Evolutionary conservation across 495 filamentous ascomycete genomes (phyloP).

Genomic region (Podospora bellae-mahoneyi): DNA sequence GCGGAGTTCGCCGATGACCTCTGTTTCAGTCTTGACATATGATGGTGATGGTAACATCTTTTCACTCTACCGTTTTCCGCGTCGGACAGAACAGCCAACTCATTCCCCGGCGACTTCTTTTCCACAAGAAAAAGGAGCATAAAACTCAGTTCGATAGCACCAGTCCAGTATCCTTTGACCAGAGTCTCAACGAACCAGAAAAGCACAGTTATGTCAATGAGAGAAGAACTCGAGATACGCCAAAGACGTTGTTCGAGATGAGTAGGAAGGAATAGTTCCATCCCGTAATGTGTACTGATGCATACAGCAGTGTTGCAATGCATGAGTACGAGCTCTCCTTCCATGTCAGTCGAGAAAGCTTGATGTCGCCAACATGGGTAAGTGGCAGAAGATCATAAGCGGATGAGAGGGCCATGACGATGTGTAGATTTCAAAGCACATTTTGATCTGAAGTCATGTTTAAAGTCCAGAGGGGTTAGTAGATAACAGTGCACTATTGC

Average conservation of each 20-base stretch:
- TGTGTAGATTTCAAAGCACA: background rate
- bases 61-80: too few species aligned
- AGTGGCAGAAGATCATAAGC: background rate
- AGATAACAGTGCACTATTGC: background rate
- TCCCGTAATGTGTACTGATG: too few species aligned
- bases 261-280: background rate
- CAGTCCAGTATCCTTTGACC: background rate
- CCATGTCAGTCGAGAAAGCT: background rate
- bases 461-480: background rate
- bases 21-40: background rate
- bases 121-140: background rate
- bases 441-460: background rate
- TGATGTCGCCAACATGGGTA: background rate
- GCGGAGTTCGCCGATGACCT: constrained; percentile 15
- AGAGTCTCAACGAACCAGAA: background rate
- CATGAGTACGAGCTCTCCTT: background rate
- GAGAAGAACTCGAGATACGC: background rate
- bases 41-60: too few species aligned
- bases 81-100: too few species aligned
- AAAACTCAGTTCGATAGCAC: background rate
- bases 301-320: too few species aligned
- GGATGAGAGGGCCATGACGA: background rate
- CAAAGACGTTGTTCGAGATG: background rate
- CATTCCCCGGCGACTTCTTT: too few species aligned
- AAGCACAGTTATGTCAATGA: background rate